Base-by-base conservation (phyloP, 495 filamentous ascomycete genomes). In the Aspergillus kassunensis region DNA sequence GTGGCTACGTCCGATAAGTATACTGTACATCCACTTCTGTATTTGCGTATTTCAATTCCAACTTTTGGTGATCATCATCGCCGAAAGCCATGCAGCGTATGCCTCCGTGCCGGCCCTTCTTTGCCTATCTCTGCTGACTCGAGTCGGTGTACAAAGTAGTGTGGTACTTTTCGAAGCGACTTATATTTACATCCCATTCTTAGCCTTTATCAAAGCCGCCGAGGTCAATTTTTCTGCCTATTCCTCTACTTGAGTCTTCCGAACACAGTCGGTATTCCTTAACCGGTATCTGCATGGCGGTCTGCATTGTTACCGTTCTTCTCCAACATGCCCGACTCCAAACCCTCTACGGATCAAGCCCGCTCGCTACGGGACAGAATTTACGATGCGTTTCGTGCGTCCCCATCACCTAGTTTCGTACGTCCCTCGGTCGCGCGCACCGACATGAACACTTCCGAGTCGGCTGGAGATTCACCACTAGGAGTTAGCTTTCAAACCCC, bases 361-460 rank as follows among this genome's bases (percentile, higher is more conserved):
- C 66, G 65, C 33, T 67, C 69, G 25, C 56, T 72, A 31, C 69
- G 64, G 39, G 65, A 70, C 49, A 65, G 68, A n/a, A 55, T 75
- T 24, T 42, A 68, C 43, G 58, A 70, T 36, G 54, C 70, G 39
- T 69, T 76, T 47, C 67, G 66, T 46, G 30, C 54, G 9, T 47
- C 58, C 49, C 29, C 53, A 18, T 47, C 58, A 16, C 47, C 58
- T 35, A 30, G 30, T 30, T 46, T 24, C 7, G 18, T 31, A 33
- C 15, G 30, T 35, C 30, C 27, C n/a, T 37, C 39, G 4, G 33
- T 30, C 21, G 19, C 43, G n/a, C 30, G 34, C 12, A 36, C 55
- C 48, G 46, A 54, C 8, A 48, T 45, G 30, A 56, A 51, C 27
- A 57, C 51, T 7, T 15, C 12, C 9, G 44, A 46, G 19, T 23